phyloP scores from a whole-genome alignment of 2,329 filamentous ascomycete species.

The Hawksworthiomyces lignivorus region DNA sequence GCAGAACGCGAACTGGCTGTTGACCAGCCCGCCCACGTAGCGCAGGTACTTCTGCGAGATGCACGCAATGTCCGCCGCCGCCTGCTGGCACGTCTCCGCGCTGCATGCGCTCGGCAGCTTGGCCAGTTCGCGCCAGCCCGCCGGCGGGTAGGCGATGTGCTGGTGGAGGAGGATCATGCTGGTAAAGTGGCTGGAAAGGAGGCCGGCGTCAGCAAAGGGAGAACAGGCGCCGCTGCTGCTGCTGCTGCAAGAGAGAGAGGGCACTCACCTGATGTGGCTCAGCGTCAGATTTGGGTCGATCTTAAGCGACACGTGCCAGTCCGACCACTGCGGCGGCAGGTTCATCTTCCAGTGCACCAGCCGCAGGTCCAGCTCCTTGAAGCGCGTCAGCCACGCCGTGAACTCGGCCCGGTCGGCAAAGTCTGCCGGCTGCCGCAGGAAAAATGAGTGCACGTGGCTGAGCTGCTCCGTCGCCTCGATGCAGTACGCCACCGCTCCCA shows the following conservation, averaged over 20 bases:
- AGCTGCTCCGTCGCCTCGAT: conserved; percentile 29
- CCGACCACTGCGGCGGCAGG: conserved; percentile 12
- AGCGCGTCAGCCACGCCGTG: conserved; percentile 26
- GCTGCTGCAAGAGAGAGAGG: too few relatives aligned
- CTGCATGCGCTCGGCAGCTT: conserved; percentile 35
- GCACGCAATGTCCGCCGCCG: conserved; percentile 35
- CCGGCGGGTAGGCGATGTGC: conserved; percentile 34
- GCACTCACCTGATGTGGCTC: conserved; percentile 27
- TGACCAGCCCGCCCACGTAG: conserved; percentile 22
- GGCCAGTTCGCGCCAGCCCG: conserved; percentile 22
- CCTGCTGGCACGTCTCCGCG: conserved; percentile 38
- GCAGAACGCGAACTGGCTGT: conserved; percentile 36
- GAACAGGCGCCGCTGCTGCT: too few relatives aligned
- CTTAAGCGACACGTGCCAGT: conserved; percentile 27
- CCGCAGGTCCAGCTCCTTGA: conserved; percentile 29
- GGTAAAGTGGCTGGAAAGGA: conserved; percentile 33
- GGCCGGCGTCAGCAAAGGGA: too few relatives aligned
- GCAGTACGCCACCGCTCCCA: conserved; percentile 29
- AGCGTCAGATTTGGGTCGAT: conserved; percentile 42
- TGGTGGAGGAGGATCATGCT: conserved; percentile 42
- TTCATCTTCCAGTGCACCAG: conserved; percentile 22
- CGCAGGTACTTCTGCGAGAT: conserved; percentile 38
- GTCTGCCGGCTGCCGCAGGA: conserved; percentile 27
- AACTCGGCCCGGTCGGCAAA: conserved; percentile 23
- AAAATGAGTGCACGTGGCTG: conserved; percentile 26